Base-by-base conservation (phyloP, 1,284 basidiomycete species). In the Volvariella surrecta region DNA sequence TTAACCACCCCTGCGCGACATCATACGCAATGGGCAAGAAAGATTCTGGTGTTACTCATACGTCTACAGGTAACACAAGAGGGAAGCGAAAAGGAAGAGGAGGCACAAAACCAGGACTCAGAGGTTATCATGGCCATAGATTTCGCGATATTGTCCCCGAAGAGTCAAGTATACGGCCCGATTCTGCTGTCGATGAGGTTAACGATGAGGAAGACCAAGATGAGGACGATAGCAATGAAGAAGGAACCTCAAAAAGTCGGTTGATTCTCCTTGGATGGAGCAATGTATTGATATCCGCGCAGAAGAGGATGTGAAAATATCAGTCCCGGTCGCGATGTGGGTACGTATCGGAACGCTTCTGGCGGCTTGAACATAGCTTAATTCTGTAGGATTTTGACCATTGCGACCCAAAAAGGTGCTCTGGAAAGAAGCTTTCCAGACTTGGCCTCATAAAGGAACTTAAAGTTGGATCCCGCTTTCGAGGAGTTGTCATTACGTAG, bases 381-480 rank as follows among this genome's bases (percentile, higher is more conserved):
- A 28, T 15, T 30, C 3, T 45, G 17, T 49, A 92, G 90, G 95
- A 98, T 60, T 97, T 99, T 61, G 86, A 91, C 58, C 95, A 98
- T 59, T 98, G 95, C 60, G 94, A 99, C 61, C 94, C 95, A 0
- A 81, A 82, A 42, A 79, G 91, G 30, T 99, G 95, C 57, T 94
- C 90, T 6, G 95, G 95, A 9, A 97, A 97, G 70, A 95, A 93
- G 59, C 77, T 99, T 0, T 71, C 90, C 0, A 72, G 95, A 3
- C 73, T 93, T 16, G 89, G 90, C 1, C 68, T 98, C 24, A 88
- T 97, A 57, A 81, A 77, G 44, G 82, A 90, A 48, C 74, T 99
- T 48, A 74, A 80, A 40, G 77, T 99, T 7, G 93, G 94, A 0
- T 75, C 87, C 45, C 74, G 89, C 32, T 98, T 97, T 61, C 74